These are phyloP conservation scores for Penstemon barbatus DNA, from an alignment of 257 asterid genomes.

Conservation along the genomic window DNA sequence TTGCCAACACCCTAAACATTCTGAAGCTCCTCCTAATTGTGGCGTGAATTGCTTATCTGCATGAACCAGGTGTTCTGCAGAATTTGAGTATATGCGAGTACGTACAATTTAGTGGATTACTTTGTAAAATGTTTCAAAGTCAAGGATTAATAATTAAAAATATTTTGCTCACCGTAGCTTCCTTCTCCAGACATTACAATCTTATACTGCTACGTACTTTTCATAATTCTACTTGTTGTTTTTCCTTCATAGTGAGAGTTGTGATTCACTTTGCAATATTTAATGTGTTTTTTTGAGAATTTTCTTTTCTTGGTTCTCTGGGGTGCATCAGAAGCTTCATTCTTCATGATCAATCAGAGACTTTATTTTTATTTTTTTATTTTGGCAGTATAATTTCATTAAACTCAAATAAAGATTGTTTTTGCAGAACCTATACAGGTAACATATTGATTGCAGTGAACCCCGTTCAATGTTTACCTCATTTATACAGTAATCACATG, in stretches of 20 bases:
- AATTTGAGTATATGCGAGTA: constrained; percentile 81
- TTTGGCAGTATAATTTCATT: not conserved
- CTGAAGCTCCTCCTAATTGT: constrained; percentile 64
- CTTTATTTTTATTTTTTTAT: too few relatives aligned
- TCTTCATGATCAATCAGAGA: not conserved
- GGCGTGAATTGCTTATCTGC: constrained; percentile 89
- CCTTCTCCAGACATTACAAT: constrained; percentile 6
- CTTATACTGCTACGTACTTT: not conserved
- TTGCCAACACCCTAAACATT: constrained; percentile 54
- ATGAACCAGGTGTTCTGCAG: constrained; percentile 87
- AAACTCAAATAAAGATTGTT: constrained; percentile 26
- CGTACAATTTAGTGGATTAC: not conserved
- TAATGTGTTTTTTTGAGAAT: not conserved
- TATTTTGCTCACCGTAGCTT: constrained; percentile 6
- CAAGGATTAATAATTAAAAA: too few relatives aligned
- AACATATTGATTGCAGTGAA: constrained; percentile 90
- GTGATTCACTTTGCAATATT: constrained; percentile 1
- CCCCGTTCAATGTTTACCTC: constrained; percentile 76
- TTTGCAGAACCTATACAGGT: constrained; percentile 84
- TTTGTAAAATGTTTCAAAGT: too few relatives aligned
- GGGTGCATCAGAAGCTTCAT: constrained; percentile 9
- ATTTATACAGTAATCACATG: constrained; percentile 60
- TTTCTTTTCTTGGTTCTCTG: constrained; percentile 1
- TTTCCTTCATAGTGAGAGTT: not conserved
- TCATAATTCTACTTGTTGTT: not conserved